Evolutionary conservation across 805 yeast species (phyloP).

Genomic region (Zygosaccharomyces lentus): DNA sequence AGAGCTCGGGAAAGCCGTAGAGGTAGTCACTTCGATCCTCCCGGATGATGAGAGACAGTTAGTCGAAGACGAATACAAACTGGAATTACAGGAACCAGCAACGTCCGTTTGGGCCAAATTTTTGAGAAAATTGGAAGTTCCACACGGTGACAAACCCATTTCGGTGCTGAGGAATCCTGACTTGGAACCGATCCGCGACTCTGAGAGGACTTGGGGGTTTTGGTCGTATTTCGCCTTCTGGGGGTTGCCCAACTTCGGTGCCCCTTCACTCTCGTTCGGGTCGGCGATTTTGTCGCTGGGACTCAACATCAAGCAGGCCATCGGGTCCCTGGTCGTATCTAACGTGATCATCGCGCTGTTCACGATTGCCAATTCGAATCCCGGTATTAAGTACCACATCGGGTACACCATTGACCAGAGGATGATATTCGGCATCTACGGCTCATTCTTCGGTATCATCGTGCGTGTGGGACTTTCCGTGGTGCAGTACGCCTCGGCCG

Average conservation of each 20-base stretch:
- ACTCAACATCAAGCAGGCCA: conserved; percentile 29
- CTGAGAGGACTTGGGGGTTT: conserved; percentile 37
- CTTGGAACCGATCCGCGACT: conserved; percentile 37
- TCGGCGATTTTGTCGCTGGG: conserved; percentile 29
- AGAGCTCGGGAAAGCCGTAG: neutral
- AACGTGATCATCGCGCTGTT: conserved; percentile 20
- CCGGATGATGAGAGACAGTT: neutral
- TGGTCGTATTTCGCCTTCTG: conserved; percentile 37
- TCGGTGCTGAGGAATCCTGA: conserved; percentile 38
- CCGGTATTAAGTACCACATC: conserved; percentile 35
- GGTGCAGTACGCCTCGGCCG: conserved; percentile 40
- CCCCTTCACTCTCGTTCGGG: conserved; percentile 38
- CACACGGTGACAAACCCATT: conserved; percentile 28
- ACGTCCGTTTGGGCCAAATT: conserved; percentile 1
- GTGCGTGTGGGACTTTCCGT: conserved; percentile 37
- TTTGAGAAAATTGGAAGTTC: conserved; percentile 24
- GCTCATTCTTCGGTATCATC: conserved; percentile 35
- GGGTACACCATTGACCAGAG: conserved; percentile 39
- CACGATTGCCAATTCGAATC: conserved; percentile 26
- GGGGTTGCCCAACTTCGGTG: conserved; percentile 37
- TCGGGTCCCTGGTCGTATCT: conserved; percentile 29
- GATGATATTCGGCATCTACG: conserved; percentile 37
- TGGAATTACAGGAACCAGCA: neutral
- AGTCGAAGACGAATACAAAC: neutral
- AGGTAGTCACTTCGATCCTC: neutral